phyloP scores from a whole-genome alignment of 1,139 yeast species.

The Yamadazyma triangularis region DNA sequence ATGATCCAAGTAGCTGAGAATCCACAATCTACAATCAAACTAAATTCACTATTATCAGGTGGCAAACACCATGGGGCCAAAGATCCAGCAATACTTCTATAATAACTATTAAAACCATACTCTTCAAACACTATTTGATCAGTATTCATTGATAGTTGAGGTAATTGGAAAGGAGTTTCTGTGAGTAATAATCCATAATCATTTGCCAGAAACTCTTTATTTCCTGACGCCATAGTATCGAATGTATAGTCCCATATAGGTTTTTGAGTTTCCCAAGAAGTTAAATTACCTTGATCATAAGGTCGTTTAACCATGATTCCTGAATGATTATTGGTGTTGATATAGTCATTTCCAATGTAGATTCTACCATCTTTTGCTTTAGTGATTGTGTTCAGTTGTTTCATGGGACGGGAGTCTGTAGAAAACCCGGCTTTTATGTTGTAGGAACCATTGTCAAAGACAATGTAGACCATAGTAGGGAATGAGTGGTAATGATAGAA shows the following conservation, averaged over 20 bases:
- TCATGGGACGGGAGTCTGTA: constrained; percentile 28
- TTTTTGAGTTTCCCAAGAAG: constrained; percentile 89
- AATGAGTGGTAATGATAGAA: no score
- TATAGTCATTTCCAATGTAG: constrained; percentile 67
- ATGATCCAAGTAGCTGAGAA: constrained; percentile 83
- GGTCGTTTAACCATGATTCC: constrained; percentile 79
- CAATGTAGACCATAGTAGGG: no score
- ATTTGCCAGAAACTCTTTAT: constrained; percentile 17
- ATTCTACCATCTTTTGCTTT: constrained; percentile 73
- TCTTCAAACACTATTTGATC: constrained; percentile 96
- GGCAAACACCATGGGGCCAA: constrained; percentile 63
- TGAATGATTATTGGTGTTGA: constrained; percentile 65
- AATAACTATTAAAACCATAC: constrained; percentile 69
- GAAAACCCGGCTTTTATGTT: constrained; percentile 69
- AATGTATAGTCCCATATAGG: constrained; percentile 86
- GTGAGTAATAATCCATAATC: constrained; percentile 59
- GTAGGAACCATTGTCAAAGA: constrained; percentile 88
- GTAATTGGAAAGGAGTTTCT: constrained; percentile 80
- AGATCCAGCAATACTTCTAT: constrained; percentile 58
- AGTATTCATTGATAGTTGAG: constrained; percentile 76
- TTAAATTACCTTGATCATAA: constrained; percentile 79
- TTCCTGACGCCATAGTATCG: constrained; percentile 26
- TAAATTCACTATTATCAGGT: constrained; percentile 49
- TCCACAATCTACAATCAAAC: constrained; percentile 83
- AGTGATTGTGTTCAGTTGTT: constrained; percentile 65